Conservation (phyloP, 495 filamentous ascomycete species). For the Penicillium simplicissimum region DNA sequence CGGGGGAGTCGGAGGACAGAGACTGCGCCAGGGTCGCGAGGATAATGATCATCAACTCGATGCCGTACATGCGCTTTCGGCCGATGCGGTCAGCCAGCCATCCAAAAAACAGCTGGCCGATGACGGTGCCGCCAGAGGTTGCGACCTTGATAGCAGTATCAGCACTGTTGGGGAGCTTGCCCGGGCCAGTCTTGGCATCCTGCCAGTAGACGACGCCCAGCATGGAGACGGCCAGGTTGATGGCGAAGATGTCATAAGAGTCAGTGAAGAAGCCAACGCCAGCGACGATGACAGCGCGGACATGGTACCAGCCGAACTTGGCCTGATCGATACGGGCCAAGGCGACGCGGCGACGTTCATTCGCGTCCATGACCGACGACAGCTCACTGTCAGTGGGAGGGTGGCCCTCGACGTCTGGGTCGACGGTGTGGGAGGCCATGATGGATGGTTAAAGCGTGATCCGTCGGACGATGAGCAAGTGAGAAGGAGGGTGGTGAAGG, state of each 20-base stretch:
- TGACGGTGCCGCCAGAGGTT: conserved; percentile 82
- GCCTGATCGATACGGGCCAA: not conserved
- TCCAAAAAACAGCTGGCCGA: conserved; percentile 83
- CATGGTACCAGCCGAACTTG: conserved; percentile 77
- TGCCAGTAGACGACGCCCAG: conserved; percentile 75
- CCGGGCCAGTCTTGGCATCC: conserved; percentile 46
- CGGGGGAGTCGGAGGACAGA: conserved; percentile 64
- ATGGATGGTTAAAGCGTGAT: no score
- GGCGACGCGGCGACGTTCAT: conserved; percentile 23
- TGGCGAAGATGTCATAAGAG: conserved; percentile 78
- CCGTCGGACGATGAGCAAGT: not conserved
- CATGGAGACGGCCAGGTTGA: conserved; percentile 67
- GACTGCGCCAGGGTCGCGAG: conserved; percentile 78
- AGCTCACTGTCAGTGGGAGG: conserved; percentile 27
- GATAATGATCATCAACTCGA: conserved; percentile 88
- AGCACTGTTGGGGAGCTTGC: conserved; percentile 59
- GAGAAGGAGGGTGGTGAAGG: not conserved
- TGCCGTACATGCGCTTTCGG: conserved; percentile 83
- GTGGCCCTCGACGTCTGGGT: not conserved
- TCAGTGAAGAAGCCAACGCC: conserved; percentile 86
- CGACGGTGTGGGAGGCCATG: not conserved
- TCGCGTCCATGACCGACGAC: conserved; percentile 65
- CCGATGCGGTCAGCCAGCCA: conserved; percentile 77
- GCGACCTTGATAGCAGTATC: conserved; percentile 88
- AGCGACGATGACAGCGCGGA: conserved; percentile 71